These are phyloP conservation scores for Acer yangbiense DNA, from an alignment of 345 rosid genomes.

Conservation along the genomic window DNA sequence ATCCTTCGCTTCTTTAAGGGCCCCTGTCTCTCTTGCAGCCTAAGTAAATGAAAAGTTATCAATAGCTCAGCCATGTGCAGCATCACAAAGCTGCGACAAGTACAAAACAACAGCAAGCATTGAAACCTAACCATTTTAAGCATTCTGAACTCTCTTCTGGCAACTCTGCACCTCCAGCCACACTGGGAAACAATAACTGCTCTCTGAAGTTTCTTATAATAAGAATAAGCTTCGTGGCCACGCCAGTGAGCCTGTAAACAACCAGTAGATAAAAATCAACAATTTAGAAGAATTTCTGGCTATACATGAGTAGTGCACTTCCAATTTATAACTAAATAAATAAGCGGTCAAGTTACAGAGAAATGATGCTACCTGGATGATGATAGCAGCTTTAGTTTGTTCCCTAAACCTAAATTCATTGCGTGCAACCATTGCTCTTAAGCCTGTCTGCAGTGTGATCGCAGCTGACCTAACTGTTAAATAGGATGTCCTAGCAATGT, in stretches of 20 bases:
- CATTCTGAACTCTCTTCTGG: slow-evolving; percentile 82
- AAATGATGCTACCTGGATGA: slow-evolving; percentile 59
- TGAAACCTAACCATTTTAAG: slow-evolving; percentile 79
- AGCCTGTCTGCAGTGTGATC: slow-evolving; percentile 75
- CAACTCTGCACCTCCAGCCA: slow-evolving; percentile 97
- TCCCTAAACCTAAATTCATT: slow-evolving; percentile 78
- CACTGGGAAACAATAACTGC: slow-evolving; percentile 85
- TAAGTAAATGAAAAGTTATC: slow-evolving; percentile 31
- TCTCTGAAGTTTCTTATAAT: slow-evolving; percentile 83
- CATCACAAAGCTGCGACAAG: neutral
- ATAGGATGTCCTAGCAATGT: slow-evolving; percentile 59
- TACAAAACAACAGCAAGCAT: slow-evolving; percentile 7
- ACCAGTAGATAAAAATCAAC: slow-evolving; percentile 25
- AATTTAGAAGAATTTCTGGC: neutral
- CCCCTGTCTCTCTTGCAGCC: slow-evolving; percentile 97
- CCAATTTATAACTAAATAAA: slow-evolving; percentile 12
- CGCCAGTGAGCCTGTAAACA: slow-evolving; percentile 70
- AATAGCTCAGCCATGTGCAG: slow-evolving; percentile 12
- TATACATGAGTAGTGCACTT: slow-evolving; percentile 11
- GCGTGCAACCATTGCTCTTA: slow-evolving; percentile 86
- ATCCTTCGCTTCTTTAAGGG: slow-evolving; percentile 92
- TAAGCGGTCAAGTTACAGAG: neutral
- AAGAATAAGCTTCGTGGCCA: slow-evolving; percentile 54
- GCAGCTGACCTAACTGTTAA: slow-evolving; percentile 51
- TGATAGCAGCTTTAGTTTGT: slow-evolving; percentile 75